Evolutionary conservation across 257 asterid genomes (phyloP).

Genomic region (Vinca minor): DNA sequence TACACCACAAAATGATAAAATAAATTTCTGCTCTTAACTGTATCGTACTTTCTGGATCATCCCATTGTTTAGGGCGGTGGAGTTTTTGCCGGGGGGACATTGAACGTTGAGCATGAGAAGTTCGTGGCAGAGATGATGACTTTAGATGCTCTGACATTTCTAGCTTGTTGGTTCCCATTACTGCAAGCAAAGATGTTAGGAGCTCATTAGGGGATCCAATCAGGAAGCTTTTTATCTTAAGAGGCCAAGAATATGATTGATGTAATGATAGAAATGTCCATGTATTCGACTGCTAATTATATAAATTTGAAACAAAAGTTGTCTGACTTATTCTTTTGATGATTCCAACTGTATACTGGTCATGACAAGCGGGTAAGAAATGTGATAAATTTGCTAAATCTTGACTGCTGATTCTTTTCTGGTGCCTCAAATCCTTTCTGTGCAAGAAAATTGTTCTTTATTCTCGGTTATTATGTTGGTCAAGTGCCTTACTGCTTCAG

Average conservation of each 20-base stretch:
- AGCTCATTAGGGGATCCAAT: slow-evolving; percentile 2
- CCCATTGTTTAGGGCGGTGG: not conserved
- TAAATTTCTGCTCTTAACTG: slow-evolving; percentile 8
- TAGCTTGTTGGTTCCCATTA: not conserved
- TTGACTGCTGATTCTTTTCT: not conserved
- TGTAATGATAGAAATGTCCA: not conserved
- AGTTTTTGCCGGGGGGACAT: not conserved
- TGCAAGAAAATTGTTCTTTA: not conserved
- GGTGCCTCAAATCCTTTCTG: too few relatives aligned
- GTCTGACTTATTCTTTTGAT: too few relatives aligned
- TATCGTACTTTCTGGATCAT: not conserved
- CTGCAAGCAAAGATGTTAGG: not conserved
- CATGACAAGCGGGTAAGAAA: not conserved
- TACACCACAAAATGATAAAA: not conserved
- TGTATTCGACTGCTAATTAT: not conserved
- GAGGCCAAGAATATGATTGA: slow-evolving; percentile 1
- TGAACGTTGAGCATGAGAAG: not conserved
- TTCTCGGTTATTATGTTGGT: not conserved
- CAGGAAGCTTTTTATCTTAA: too few relatives aligned
- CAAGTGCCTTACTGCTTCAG: not conserved
- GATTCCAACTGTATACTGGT: too few relatives aligned
- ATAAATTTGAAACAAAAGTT: not conserved
- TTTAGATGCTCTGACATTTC: not conserved
- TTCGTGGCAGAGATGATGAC: not conserved
- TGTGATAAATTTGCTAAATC: slow-evolving; percentile 6